Conservation (phyloP, 257 asterid species). For the Lavandula angustifolia region DNA sequence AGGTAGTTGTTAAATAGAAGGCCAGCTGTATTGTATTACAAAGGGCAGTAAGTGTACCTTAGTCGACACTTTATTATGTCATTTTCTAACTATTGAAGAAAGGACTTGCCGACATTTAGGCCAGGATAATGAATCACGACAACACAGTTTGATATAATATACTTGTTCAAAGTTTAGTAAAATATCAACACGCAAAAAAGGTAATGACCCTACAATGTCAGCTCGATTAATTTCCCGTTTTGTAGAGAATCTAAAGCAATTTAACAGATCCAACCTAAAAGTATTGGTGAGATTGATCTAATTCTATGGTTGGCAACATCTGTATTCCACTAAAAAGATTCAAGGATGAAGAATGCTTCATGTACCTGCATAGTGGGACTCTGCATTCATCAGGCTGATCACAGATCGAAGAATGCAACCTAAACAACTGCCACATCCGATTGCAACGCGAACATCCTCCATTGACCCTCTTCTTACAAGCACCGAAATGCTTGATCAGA, state of each 20-base stretch:
- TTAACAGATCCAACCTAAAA: conserved; percentile 11
- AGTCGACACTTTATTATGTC: background rate
- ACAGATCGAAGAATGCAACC: conserved; percentile 78
- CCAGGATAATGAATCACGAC: background rate
- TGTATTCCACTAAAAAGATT: background rate
- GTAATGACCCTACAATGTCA: conserved; percentile 31
- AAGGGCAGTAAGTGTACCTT: background rate
- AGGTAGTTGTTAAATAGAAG: too few relatives aligned
- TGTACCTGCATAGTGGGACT: conserved; percentile 91
- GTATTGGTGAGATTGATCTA: conserved; percentile 3
- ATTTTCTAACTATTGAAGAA: background rate
- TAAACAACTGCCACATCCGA: conserved; percentile 91
- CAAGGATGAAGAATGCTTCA: background rate
- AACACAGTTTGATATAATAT: background rate
- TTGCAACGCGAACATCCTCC: conserved; percentile 79
- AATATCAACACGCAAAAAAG: background rate
- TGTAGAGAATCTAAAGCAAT: background rate
- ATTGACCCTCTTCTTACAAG: conserved; percentile 67
- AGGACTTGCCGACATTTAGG: too few relatives aligned
- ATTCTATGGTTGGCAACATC: background rate
- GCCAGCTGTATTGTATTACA: too few relatives aligned
- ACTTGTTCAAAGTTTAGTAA: too few relatives aligned
- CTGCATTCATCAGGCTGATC: conserved; percentile 70
- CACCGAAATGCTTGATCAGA: conserved; percentile 72
- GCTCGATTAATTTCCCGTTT: conserved; percentile 30